Evolutionary conservation across 2,329 filamentous ascomycete species (phyloP).

Genomic region (Alternaria burnsii): DNA sequence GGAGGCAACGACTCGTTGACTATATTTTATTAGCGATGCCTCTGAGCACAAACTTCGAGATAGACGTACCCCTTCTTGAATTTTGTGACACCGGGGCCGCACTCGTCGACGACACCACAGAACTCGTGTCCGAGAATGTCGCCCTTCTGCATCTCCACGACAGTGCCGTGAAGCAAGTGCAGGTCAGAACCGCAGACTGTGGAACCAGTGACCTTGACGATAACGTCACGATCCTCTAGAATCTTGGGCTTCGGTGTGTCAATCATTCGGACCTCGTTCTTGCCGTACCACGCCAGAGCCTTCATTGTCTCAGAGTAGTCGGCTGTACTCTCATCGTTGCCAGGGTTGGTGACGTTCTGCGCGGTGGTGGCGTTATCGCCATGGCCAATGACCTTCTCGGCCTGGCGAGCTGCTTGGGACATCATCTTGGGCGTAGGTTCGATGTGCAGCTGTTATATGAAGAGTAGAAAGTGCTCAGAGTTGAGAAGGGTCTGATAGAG

Average conservation of each 20-base stretch:
- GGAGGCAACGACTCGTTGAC: conserved; percentile 76
- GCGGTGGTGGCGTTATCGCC: conserved; percentile 68
- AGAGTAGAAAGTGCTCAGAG: background rate
- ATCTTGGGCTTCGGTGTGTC: conserved; percentile 75
- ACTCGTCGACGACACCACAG: conserved; percentile 59
- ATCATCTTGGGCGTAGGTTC: conserved; percentile 38
- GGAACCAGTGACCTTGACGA: conserved; percentile 76
- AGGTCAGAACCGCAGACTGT: conserved; percentile 70
- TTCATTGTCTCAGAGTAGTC: conserved; percentile 73
- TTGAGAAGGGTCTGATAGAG: background rate
- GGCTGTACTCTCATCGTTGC: conserved; percentile 43
- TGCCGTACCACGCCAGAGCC: conserved; percentile 82
- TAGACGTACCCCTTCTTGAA: conserved; percentile 52
- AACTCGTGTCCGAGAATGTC: conserved; percentile 64
- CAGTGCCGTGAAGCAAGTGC: conserved; percentile 61
- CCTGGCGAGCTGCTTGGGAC: conserved; percentile 67
- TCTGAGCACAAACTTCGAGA: background rate
- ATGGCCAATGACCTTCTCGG: conserved; percentile 75
- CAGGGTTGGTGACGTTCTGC: conserved; percentile 76
- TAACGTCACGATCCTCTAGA: conserved; percentile 77
- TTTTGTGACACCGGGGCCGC: conserved; percentile 55
- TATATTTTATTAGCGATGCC: conserved; percentile 32
- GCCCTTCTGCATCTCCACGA: conserved; percentile 61
- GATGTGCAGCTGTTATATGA: conserved; percentile 3
- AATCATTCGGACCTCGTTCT: conserved; percentile 77